Evolutionary conservation across 2,329 filamentous ascomycete genomes (phyloP).

Genomic region (Kalmusia sp.): DNA sequence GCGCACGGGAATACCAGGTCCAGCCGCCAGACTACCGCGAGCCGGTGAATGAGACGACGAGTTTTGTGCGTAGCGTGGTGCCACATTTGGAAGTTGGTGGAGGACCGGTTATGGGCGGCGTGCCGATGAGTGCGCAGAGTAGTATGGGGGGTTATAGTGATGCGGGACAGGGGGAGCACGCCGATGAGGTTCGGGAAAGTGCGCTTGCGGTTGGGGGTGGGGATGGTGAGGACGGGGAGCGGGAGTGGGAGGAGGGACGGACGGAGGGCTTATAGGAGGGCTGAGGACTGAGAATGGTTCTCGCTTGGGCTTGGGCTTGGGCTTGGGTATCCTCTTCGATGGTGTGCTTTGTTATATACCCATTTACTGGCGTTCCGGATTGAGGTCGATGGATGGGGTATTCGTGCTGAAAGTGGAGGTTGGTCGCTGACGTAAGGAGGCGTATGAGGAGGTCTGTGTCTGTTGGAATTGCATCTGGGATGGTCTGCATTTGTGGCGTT

Average conservation of each 20-base stretch:
- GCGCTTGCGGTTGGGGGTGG: conserved; percentile 32
- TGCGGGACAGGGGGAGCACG: conserved; percentile 42
- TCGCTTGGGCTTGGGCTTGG: background rate
- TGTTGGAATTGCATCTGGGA: no score
- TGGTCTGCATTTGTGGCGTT: no score
- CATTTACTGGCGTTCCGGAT: background rate
- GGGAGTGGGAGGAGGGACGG: conserved; percentile 44
- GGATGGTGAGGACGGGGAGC: conserved; percentile 48
- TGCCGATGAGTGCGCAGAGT: conserved; percentile 50
- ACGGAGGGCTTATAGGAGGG: conserved; percentile 24
- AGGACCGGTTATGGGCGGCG: conserved; percentile 32
- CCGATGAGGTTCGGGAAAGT: conserved; percentile 45
- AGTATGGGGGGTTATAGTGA: conserved; percentile 46
- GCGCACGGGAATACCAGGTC: conserved; percentile 22
- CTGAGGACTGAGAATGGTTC: no score
- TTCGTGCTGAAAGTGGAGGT: no score
- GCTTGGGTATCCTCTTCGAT: background rate
- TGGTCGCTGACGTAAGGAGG: no score
- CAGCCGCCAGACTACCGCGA: conserved; percentile 41
- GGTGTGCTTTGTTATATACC: background rate
- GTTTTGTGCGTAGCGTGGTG: conserved; percentile 32
- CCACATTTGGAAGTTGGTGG: conserved; percentile 43
- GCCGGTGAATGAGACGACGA: conserved; percentile 42
- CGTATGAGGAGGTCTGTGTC: no score
- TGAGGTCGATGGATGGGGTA: no score